Percentiles rank a stretch among this genome's conserved stretches.
Conservation (phyloP, 768 basidiomycete species). For the Termitomyces sp. region DNA sequence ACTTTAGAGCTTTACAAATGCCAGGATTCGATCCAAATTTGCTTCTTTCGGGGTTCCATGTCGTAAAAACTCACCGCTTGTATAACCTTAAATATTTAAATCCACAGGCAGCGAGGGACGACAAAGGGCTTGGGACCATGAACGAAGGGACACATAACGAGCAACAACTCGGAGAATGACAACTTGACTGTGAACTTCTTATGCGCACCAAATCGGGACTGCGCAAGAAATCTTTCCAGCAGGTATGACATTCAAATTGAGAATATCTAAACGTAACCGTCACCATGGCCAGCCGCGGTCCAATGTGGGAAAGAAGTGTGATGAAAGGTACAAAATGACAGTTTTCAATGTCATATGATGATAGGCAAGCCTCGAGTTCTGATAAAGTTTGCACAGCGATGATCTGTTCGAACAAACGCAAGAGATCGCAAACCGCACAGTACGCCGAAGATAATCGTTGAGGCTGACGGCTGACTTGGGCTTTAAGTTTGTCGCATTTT, state of each 20-base stretch:
- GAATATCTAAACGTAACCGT: not conserved
- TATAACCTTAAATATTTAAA: not conserved
- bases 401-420: not conserved
- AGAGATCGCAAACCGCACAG: not conserved
- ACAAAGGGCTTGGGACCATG: not conserved
- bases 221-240: not conserved
- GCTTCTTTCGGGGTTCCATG: constrained; percentile 1
- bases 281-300: not conserved
- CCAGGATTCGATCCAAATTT: not conserved
- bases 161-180: not conserved
- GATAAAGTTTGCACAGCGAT: not conserved
- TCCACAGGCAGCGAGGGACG: not conserved
- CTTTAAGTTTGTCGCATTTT: not conserved
- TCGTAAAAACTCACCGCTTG: not conserved
- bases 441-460: not conserved
- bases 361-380: not conserved
- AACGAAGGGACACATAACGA: not conserved
- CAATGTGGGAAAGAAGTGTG: not conserved
- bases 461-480: not conserved
- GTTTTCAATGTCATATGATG: not conserved
- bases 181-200: not conserved
- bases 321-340: not conserved
- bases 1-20: not conserved
- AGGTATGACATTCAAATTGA: not conserved
- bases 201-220: not conserved